A percentile compares a stretch with the other conserved stretches of the same genome.
phyloP scores from a whole-genome alignment of 2,329 filamentous ascomycete species.

The Neodidymelliopsis sp. region DNA sequence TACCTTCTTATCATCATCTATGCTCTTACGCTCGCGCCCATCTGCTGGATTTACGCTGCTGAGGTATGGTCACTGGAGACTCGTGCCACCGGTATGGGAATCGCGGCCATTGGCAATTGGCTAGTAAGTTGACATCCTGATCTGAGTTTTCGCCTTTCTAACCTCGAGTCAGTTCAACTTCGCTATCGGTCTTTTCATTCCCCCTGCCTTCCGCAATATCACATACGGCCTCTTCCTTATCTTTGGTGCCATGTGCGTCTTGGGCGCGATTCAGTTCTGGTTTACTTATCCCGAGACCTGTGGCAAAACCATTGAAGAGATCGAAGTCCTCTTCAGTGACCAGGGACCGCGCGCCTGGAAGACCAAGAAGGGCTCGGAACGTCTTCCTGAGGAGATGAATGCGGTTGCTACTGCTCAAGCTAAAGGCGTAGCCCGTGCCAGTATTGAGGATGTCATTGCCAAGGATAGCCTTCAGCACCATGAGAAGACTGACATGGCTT shows the following conservation, averaged over 20 bases:
- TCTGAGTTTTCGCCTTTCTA: conserved; percentile 20
- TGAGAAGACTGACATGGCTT: conserved; percentile 4
- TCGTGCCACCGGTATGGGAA: conserved; percentile 65
- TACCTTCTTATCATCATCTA: conserved; percentile 71
- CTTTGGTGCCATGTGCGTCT: conserved; percentile 58
- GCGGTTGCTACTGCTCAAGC: conserved; percentile 32
- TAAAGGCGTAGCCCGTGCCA: conserved; percentile 34
- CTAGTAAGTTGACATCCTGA: conserved; percentile 58
- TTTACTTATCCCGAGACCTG: conserved; percentile 54
- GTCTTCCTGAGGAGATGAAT: conserved; percentile 40
- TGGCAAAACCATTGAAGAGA: conserved; percentile 49
- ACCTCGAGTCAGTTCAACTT: conserved; percentile 58
- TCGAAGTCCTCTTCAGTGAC: conserved; percentile 44
- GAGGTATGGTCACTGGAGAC: conserved; percentile 70
- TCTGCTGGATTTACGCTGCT: conserved; percentile 71
- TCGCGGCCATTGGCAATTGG: conserved; percentile 59
- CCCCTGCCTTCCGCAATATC: conserved; percentile 66
- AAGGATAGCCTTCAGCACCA: conserved; percentile 1
- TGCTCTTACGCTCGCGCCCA: conserved; percentile 68
- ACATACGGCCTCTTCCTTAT: conserved; percentile 62
- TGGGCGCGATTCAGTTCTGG: conserved; percentile 55
- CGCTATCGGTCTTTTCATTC: conserved; percentile 65
- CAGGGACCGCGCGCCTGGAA: conserved; percentile 47
- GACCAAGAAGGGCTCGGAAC: conserved; percentile 46
- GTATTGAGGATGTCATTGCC: conserved; percentile 27